phyloP scores from a whole-genome alignment of 2,329 filamentous ascomycete species.

The Fusarium pininemorale region DNA sequence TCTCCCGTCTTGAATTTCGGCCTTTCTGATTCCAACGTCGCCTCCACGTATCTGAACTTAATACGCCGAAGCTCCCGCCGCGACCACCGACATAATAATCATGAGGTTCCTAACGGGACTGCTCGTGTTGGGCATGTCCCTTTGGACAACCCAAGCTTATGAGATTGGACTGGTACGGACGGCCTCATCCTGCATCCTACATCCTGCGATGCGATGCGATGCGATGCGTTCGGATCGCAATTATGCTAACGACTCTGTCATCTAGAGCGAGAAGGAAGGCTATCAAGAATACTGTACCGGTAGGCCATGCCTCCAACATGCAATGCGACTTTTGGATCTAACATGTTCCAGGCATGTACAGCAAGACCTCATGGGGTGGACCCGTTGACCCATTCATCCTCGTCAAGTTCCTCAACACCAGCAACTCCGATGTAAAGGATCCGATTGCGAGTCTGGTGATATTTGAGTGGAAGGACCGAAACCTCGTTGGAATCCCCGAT shows the following conservation, averaged over 20 bases:
- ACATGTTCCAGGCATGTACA: slow-evolving; percentile 80
- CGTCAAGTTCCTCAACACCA: slow-evolving; percentile 75
- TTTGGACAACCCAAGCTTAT: slow-evolving; percentile 63
- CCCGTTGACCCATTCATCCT: slow-evolving; percentile 88
- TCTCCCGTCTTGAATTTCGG: slow-evolving; percentile 10
- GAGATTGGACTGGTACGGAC: slow-evolving; percentile 65
- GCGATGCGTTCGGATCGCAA: neutral
- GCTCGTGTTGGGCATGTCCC: slow-evolving; percentile 62
- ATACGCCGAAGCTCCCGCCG: slow-evolving; percentile 19
- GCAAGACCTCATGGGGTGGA: slow-evolving; percentile 87
- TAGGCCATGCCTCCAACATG: slow-evolving; percentile 43
- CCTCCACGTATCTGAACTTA: neutral
- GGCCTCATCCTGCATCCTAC: neutral
- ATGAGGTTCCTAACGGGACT: slow-evolving; percentile 66
- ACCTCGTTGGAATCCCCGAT: slow-evolving; percentile 76
- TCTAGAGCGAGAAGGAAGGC: slow-evolving; percentile 77
- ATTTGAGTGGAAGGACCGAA: slow-evolving; percentile 92
- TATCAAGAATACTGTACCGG: slow-evolving; percentile 83
- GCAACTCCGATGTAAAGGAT: slow-evolving; percentile 68
- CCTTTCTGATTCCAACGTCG: slow-evolving; percentile 12
- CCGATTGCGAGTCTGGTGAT: slow-evolving; percentile 85
- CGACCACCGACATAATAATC: slow-evolving; percentile 35
- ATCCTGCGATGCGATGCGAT: neutral
- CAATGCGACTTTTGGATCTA: neutral
- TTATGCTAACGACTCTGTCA: slow-evolving; percentile 34